Evolutionary conservation across 2,329 filamentous ascomycete genomes (phyloP).

Genomic region (Lasiodiplodia gonubiensis): DNA sequence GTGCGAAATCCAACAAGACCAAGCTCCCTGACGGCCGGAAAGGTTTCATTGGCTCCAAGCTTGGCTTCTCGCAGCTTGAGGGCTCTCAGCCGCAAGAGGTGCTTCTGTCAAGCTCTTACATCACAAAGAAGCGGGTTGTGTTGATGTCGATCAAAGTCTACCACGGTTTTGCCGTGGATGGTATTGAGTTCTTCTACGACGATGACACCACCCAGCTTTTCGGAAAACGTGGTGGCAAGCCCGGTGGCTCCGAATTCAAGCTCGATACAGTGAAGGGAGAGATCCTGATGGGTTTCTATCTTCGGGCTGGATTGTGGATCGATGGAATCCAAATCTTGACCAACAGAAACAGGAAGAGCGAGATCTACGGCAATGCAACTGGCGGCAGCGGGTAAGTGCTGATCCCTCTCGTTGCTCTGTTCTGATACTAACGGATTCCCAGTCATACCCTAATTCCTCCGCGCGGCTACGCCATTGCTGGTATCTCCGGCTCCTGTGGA

Average conservation of each 20-base stretch:
- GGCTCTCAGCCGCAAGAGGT: constrained; percentile 73
- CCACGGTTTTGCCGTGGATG: constrained; percentile 77
- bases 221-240: constrained; percentile 76
- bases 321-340: constrained; percentile 91
- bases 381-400: constrained; percentile 80
- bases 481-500: constrained; percentile 81
- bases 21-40: constrained; percentile 76
- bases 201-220: constrained; percentile 84
- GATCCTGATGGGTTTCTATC: constrained; percentile 82
- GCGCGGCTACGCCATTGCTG: constrained; percentile 84
- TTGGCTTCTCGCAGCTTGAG: constrained; percentile 75
- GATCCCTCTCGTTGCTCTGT: not conserved
- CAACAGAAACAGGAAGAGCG: constrained; percentile 83
- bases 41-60: constrained; percentile 75
- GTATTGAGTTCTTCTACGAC: constrained; percentile 92
- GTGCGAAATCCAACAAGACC: constrained; percentile 70
- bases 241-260: constrained; percentile 74
- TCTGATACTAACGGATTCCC: constrained; percentile 34
- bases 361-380: constrained; percentile 78
- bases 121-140: constrained; percentile 63
- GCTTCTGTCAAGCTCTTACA: constrained; percentile 72
- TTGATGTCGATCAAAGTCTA: constrained; percentile 78
- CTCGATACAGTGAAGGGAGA: constrained; percentile 86
- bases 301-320: constrained; percentile 81
- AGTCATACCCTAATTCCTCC: constrained; percentile 91